Conservation (phyloP, 495 filamentous ascomycete genomes). For the Aspergillus leporis region DNA sequence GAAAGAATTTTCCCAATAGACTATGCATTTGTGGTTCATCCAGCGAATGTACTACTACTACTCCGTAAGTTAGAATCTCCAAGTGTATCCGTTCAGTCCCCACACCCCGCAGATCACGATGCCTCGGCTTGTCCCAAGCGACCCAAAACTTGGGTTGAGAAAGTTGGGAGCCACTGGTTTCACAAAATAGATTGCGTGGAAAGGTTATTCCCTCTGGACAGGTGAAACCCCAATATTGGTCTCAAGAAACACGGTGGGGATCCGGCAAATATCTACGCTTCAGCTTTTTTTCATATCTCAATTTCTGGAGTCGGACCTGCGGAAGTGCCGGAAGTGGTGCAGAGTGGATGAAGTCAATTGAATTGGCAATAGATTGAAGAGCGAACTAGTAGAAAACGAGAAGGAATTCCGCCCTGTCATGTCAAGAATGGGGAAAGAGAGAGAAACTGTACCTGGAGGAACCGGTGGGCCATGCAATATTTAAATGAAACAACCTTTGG, state of each 20-base stretch:
- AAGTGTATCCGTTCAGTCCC: not conserved
- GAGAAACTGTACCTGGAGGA: not conserved
- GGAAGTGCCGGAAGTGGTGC: not conserved
- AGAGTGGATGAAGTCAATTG: not conserved
- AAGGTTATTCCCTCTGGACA: no score
- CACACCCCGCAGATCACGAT: slow-evolving; percentile 11
- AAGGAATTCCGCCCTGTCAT: not conserved
- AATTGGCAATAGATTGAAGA: not conserved
- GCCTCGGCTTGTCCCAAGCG: slow-evolving; percentile 5
- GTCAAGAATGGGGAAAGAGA: not conserved
- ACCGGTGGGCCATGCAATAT: not conserved
- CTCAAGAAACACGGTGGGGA: no score
- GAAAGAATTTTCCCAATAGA: slow-evolving; percentile 17
- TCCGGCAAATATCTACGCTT: not conserved
- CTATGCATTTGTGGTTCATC: not conserved
- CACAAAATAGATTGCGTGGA: not conserved
- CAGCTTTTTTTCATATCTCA: not conserved
- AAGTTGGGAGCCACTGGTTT: not conserved
- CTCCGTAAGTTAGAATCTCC: not conserved
- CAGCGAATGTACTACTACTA: not conserved
- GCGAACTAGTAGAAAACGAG: not conserved
- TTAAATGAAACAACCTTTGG: not conserved
- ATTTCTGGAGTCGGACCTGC: not conserved
- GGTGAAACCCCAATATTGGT: no score
- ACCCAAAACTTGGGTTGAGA: no score